Base-by-base conservation (phyloP, 768 basidiomycete species). In the Trametes cinnabarina region DNA sequence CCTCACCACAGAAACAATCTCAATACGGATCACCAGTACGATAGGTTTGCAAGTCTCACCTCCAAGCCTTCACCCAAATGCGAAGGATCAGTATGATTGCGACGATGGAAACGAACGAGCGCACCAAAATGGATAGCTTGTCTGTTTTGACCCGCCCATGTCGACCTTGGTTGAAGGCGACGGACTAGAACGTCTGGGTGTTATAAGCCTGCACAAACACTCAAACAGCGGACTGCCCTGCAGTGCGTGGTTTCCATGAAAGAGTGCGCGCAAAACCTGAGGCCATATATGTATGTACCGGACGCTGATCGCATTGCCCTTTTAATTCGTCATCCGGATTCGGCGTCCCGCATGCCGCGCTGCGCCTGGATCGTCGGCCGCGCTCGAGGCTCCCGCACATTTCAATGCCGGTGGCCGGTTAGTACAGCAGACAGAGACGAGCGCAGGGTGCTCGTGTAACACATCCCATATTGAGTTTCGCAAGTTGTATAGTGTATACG, bases 41-140 rank as follows among this genome's bases (percentile, higher is more conserved):
- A n/a, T n/a, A n/a, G n/a, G n/a, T n/a, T n/a, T n/a, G n/a, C n/a
- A n/a, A n/a, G n/a, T n/a, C 69, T 60, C 34, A 73, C 73, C 73
- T 69, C 73, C 73, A 19, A 74, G 69, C 69, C 72, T 73, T 25
- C 12, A 50, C 35, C 22, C 9, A 28, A 14, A 40, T 22, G 3
- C 34, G 14, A 25, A 53, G 11, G 55, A 48, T 26, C 14, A 51
- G 34, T 3, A n/a, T 34, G 32, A 39, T 4, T 25, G 41, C 14
- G 17, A 4, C 32, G 15, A 6, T 11, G 53, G 48, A 43, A 12
- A n/a, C 20, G 17, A 14, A 48, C 19, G 12, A 12, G 12, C 71
- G 65, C 54, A 68, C 70, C 67, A 68, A 60, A 71, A 71, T 12
- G 70, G 68, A 64, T 68, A 71, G 17, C 62, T 65, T n/a, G 46